Evolutionary conservation across 495 filamentous ascomycete species (phyloP).

Genomic region (Aspergillus conjunctus): DNA sequence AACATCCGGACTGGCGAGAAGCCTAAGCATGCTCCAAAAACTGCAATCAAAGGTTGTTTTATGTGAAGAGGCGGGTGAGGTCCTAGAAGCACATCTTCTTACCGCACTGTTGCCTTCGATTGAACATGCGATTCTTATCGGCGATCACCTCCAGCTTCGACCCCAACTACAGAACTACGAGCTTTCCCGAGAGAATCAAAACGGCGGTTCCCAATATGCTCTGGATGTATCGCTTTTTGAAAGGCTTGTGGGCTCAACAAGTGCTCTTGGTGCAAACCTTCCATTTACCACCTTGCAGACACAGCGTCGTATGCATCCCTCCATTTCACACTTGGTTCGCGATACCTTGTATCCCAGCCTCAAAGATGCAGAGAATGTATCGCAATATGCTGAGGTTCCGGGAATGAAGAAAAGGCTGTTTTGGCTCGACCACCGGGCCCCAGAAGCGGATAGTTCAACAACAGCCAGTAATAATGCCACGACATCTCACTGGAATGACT

Average conservation of each 20-base stretch:
- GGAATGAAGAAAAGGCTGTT: conserved; percentile 70
- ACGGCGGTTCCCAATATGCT: conserved; percentile 54
- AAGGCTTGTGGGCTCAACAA: conserved; percentile 52
- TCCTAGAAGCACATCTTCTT: conserved; percentile 71
- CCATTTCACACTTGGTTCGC: conserved; percentile 61
- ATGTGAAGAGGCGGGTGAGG: conserved; percentile 78
- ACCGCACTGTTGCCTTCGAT: conserved; percentile 68
- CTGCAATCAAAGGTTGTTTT: conserved; percentile 68
- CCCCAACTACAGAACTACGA: conserved; percentile 69
- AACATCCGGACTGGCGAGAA: conserved; percentile 70
- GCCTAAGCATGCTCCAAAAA: conserved; percentile 61
- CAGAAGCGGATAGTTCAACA: conserved; percentile 49
- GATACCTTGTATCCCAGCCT: conserved; percentile 66
- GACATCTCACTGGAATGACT: conserved; percentile 67
- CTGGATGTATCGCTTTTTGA: conserved; percentile 73
- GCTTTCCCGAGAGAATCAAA: conserved; percentile 58
- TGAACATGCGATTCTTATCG: conserved; percentile 75
- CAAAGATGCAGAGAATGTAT: conserved; percentile 56
- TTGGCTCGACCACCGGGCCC: conserved; percentile 70
- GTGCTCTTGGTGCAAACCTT: conserved; percentile 31
- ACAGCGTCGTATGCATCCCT: conserved; percentile 79
- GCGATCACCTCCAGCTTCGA: conserved; percentile 74
- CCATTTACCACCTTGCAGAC: conserved; percentile 62
- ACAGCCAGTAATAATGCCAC: conserved; percentile 34
- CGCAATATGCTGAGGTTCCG: conserved; percentile 56